phyloP scores from a whole-genome alignment of 768 basidiomycete species.

The Daedaleopsis nitida region DNA sequence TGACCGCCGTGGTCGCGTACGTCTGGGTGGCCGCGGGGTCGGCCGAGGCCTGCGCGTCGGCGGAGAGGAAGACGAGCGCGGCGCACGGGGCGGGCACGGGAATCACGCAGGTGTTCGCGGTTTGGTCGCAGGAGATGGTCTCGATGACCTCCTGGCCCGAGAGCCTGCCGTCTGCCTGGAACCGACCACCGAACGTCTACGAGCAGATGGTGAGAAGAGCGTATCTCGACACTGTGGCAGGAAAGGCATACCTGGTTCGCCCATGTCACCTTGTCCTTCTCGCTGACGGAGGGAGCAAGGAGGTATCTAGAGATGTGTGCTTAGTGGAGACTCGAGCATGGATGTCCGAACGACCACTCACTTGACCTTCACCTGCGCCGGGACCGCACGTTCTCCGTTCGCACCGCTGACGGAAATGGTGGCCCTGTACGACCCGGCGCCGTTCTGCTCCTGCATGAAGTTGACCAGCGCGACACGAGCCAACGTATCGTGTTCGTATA shows the following conservation, averaged over 20 bases:
- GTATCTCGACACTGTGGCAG: background rate
- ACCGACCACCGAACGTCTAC: slow-evolving; percentile 62
- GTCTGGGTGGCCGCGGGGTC: slow-evolving; percentile 41
- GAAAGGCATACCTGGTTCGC: slow-evolving; percentile 62
- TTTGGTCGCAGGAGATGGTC: slow-evolving; percentile 60
- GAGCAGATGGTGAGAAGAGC: slow-evolving; percentile 1
- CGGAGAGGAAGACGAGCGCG: slow-evolving; percentile 72
- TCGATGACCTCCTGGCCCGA: slow-evolving; percentile 55
- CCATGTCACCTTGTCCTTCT: slow-evolving; percentile 73
- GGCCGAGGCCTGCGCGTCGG: slow-evolving; percentile 39
- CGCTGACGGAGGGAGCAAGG: slow-evolving; percentile 53
- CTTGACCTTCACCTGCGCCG: slow-evolving; percentile 55
- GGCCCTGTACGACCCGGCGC: slow-evolving; percentile 54
- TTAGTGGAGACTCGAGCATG: background rate
- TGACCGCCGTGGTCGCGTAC: slow-evolving; percentile 60
- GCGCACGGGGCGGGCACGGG: slow-evolving; percentile 71
- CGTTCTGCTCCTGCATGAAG: slow-evolving; percentile 62
- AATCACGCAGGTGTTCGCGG: slow-evolving; percentile 55
- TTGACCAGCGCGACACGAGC: slow-evolving; percentile 72
- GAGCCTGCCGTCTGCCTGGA: slow-evolving; percentile 69
- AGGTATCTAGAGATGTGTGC: slow-evolving; percentile 47
- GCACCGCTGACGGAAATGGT: slow-evolving; percentile 50
- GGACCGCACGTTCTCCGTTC: slow-evolving; percentile 42
- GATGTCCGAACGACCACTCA: slow-evolving; percentile 32
- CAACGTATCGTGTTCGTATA: slow-evolving; percentile 71